phyloP scores from a whole-genome alignment of 768 basidiomycete species.

The Leccinum rimulosum region DNA sequence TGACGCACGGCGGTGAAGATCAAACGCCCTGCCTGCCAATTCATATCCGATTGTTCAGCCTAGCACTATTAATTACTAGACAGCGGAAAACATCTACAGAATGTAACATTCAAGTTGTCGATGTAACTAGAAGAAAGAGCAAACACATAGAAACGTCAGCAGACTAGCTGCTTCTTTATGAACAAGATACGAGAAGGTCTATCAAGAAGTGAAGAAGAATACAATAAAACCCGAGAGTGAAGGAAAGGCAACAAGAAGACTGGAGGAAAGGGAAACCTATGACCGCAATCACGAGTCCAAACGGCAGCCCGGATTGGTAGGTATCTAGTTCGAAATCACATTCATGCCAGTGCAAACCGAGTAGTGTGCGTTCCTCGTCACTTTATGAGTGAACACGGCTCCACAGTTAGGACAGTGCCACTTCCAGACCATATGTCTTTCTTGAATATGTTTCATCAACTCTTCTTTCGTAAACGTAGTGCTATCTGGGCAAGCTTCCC shows the following conservation, averaged over 20 bases:
- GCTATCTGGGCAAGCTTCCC: slow-evolving; percentile 24
- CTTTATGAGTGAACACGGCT: slow-evolving; percentile 10
- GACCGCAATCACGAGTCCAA: background rate
- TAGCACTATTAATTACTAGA: background rate
- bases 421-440: slow-evolving; percentile 25
- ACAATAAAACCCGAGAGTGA: background rate
- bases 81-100: background rate
- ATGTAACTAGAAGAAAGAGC: too few relatives aligned
- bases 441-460: slow-evolving; percentile 26
- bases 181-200: background rate
- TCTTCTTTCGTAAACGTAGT: slow-evolving; percentile 18
- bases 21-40: background rate
- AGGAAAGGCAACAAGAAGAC: background rate
- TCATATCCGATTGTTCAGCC: slow-evolving; percentile 2
- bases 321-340: background rate
- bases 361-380: slow-evolving; percentile 21
- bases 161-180: slow-evolving; percentile 9
- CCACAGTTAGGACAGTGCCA: slow-evolving; percentile 28
- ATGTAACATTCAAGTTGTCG: background rate
- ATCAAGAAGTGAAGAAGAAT: background rate
- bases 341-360: slow-evolving; percentile 5
- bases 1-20: background rate
- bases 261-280: background rate
- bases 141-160: slow-evolving; percentile 2
- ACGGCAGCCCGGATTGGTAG: background rate